phyloP scores from a whole-genome alignment of 1,284 basidiomycete genomes.

The Heliocybe sulcata region DNA sequence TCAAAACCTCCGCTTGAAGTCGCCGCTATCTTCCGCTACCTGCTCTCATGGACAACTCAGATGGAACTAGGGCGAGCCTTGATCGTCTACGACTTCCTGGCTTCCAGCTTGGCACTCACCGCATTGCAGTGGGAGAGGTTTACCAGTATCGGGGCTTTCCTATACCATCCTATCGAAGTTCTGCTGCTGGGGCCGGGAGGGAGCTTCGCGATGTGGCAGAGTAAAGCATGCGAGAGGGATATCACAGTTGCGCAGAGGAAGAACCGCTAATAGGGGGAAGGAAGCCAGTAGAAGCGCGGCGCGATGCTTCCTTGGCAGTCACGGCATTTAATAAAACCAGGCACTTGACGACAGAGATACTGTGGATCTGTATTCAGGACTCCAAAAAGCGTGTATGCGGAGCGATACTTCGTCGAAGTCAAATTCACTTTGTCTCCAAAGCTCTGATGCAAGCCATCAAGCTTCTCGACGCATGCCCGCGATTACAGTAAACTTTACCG shows the following conservation, averaged over 20 bases:
- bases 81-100: not conserved
- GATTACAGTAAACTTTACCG: no score
- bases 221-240: not conserved
- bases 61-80: not conserved
- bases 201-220: conserved; percentile 1
- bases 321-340: no score
- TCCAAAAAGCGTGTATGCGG: no score
- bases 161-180: not conserved
- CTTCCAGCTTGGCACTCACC: not conserved
- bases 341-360: no score
- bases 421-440: no score
- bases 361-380: no score
- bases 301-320: no score
- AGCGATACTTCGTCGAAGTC: no score
- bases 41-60: not conserved
- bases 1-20: not conserved
- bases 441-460: no score
- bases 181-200: not conserved
- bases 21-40: not conserved
- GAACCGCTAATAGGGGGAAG: not conserved
- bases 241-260: not conserved
- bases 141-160: not conserved
- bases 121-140: not conserved
- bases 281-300: not conserved
- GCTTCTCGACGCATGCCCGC: no score